These are phyloP conservation scores for Globisporangium splendens DNA, from an alignment of 352 stramenopile genomes.

Conservation along the genomic window DNA sequence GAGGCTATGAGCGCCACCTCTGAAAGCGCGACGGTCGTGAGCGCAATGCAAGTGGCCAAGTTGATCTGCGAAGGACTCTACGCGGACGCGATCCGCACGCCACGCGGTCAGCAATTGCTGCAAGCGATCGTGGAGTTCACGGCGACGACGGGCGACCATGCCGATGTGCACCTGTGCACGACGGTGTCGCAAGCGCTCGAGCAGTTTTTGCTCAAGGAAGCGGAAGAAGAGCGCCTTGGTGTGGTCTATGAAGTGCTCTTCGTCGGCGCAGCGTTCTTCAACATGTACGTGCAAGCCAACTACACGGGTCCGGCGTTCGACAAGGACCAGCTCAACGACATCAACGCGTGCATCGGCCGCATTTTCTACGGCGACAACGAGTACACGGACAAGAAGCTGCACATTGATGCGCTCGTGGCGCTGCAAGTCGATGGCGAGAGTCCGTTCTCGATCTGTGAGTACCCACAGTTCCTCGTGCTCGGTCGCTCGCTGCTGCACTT, in stretches of 20 bases:
- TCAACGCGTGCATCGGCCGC: conserved; percentile 30
- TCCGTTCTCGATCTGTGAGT: conserved; percentile 78
- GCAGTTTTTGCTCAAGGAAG: conserved; percentile 33
- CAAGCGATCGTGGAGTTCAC: conserved; percentile 14
- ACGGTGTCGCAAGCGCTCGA: conserved; percentile 38
- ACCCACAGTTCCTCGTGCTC: conserved; percentile 63
- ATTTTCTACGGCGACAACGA: conserved; percentile 27
- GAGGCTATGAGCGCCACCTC: conserved; percentile 1
- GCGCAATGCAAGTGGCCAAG: conserved; percentile 44
- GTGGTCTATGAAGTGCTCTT: conserved; percentile 59
- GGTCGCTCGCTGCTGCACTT: conserved; percentile 65
- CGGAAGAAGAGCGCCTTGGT: conserved; percentile 29
- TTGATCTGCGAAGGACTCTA: conserved; percentile 62
- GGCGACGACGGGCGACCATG: conserved; percentile 15
- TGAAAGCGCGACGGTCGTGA: conserved; percentile 5
- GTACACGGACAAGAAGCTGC: conserved; percentile 37
- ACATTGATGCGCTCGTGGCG: conserved; percentile 52
- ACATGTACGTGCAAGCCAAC: conserved; percentile 80
- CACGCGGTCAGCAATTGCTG: conserved; percentile 30
- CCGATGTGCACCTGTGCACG: conserved; percentile 42
- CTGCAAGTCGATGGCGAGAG: conserved; percentile 79
- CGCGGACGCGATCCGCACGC: conserved; percentile 46
- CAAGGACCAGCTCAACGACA: conserved; percentile 37
- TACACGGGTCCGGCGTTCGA: conserved; percentile 80
- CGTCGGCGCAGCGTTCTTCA: conserved; percentile 56